These are phyloP conservation scores for Pirum gemmata DNA, from an alignment of 78 protist genomes.

Conservation along the genomic window DNA sequence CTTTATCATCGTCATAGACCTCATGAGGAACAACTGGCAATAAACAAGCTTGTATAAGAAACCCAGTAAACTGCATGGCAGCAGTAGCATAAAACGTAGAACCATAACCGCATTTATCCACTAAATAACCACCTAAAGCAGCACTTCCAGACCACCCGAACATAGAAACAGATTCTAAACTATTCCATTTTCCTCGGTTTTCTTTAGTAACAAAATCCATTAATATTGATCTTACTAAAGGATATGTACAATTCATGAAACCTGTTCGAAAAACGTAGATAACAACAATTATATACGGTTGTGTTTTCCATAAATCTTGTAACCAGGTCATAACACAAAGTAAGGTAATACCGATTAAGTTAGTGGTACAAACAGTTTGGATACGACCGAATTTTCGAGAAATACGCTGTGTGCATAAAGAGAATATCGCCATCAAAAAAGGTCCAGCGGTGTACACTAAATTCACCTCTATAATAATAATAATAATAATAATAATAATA, in stretches of 20 bases:
- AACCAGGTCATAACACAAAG: background rate
- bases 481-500: no score
- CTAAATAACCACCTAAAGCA: background rate
- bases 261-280: background rate
- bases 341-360: background rate
- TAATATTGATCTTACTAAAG: background rate
- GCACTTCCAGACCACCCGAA: constrained; percentile 11
- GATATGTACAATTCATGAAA: constrained; percentile 15
- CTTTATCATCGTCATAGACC: background rate
- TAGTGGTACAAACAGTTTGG: background rate
- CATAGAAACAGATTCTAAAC: background rate
- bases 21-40: constrained; percentile 16
- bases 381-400: background rate
- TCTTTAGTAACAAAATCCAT: constrained; percentile 16
- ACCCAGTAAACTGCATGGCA: background rate
- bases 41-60: background rate
- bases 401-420: background rate
- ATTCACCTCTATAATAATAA: background rate
- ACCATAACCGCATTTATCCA: constrained; percentile 1
- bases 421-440: background rate
- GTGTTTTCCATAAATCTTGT: background rate
- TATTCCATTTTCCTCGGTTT: constrained; percentile 17
- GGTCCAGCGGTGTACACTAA: background rate
- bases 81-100: constrained; percentile 10
- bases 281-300: background rate